These are phyloP conservation scores for Pleurotus cornucopiae DNA, from an alignment of 768 basidiomycete species.

Conservation along the genomic window DNA sequence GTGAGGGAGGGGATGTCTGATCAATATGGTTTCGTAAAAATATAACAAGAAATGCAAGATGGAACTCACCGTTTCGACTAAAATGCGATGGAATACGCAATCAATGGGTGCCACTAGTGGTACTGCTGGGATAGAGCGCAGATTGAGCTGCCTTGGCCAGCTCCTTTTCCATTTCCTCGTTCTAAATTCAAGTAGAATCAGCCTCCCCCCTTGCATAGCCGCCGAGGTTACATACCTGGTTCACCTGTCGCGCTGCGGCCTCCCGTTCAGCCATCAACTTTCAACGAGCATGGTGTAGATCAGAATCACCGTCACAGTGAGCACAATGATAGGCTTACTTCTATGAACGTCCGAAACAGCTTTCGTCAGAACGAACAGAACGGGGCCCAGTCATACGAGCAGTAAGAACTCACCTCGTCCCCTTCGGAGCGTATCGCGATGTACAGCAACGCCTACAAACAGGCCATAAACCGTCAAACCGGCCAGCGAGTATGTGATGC, in stretches of 20 bases:
- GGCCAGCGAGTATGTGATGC: constrained; percentile 48
- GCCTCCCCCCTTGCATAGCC: background rate
- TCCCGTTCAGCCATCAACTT: constrained; percentile 11
- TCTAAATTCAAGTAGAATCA: constrained; percentile 19
- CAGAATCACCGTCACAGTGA: background rate
- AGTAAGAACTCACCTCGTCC: constrained; percentile 45
- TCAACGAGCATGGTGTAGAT: background rate
- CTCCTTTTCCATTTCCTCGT: constrained; percentile 33
- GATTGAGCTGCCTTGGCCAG: constrained; percentile 38
- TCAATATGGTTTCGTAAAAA: too few relatives aligned
- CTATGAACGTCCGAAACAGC: too few relatives aligned
- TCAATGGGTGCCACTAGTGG: too few relatives aligned
- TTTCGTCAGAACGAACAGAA: too few relatives aligned
- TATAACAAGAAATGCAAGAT: too few relatives aligned
- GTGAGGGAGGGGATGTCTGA: too few relatives aligned
- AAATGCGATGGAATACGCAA: too few relatives aligned
- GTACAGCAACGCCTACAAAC: constrained; percentile 47
- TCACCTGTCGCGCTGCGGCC: constrained; percentile 10
- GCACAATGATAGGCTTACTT: too few relatives aligned
- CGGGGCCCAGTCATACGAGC: background rate
- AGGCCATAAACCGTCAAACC: constrained; percentile 50
- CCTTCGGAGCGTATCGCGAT: constrained; percentile 48
- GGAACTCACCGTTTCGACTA: too few relatives aligned
- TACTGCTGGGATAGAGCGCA: constrained; percentile 11
- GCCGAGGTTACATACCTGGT: constrained; percentile 21